Conservation (phyloP, 176 grass and related monocot species). For the Dactylis glomerata region DNA sequence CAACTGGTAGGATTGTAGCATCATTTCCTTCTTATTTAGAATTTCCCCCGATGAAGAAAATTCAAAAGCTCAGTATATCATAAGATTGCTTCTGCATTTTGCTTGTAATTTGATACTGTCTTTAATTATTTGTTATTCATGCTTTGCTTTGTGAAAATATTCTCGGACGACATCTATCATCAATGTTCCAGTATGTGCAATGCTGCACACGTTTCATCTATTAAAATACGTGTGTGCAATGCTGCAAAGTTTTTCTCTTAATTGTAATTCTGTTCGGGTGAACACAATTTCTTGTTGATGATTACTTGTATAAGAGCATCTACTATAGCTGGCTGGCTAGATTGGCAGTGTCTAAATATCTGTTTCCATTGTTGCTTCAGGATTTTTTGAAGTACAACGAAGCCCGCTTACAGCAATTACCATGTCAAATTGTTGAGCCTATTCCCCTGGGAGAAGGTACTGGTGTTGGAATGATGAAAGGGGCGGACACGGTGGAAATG, state of each 20-base stretch:
- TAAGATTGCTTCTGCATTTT: slow-evolving; percentile 20
- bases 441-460: slow-evolving; percentile 93
- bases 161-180: background rate
- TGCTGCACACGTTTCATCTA: background rate
- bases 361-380: slow-evolving; percentile 35
- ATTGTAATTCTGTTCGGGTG: background rate
- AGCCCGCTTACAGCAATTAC: slow-evolving; percentile 61
- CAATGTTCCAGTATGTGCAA: background rate
- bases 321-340: background rate
- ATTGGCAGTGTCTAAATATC: background rate
- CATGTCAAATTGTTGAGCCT: slow-evolving; percentile 79
- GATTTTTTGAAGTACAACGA: slow-evolving; percentile 96
- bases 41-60: background rate
- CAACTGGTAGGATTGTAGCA: background rate
- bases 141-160: background rate
- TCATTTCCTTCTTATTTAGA: slow-evolving; percentile 10
- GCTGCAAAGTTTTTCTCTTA: background rate
- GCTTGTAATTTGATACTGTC: background rate
- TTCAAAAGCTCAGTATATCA: background rate
- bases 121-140: background rate
- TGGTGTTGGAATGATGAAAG: slow-evolving; percentile 86
- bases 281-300: background rate
- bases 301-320: background rate
- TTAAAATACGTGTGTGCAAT: background rate
- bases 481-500: slow-evolving; percentile 82